These are phyloP conservation scores for Xylaria cubensis DNA, from an alignment of 495 filamentous ascomycete genomes.

Conservation along the genomic window DNA sequence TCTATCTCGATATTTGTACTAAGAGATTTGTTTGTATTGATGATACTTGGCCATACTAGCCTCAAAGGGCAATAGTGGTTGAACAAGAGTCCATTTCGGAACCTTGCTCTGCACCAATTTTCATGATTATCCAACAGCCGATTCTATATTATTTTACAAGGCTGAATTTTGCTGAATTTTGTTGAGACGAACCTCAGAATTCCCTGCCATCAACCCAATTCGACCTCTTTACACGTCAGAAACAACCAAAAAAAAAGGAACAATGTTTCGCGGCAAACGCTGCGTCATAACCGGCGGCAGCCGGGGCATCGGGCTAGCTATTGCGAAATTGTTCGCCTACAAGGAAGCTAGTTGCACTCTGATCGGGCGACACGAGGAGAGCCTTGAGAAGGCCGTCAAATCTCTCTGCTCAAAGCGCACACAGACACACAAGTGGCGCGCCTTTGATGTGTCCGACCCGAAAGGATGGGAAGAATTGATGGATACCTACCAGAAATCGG, in stretches of 20 bases:
- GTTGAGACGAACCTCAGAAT: neutral
- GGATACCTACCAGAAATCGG: conserved; percentile 5
- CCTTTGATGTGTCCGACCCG: conserved; percentile 31
- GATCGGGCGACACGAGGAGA: conserved; percentile 53
- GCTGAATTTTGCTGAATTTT: neutral
- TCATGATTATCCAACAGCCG: neutral
- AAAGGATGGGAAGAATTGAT: conserved; percentile 34
- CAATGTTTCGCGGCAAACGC: conserved; percentile 42
- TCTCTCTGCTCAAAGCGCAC: conserved; percentile 28
- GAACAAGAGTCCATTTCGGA: neutral
- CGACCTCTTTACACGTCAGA: neutral
- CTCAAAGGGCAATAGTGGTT: neutral
- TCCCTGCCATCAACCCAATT: neutral
- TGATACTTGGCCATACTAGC: neutral
- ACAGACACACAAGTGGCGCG: conserved; percentile 19
- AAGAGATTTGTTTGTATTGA: neutral
- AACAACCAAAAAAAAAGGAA: conserved; percentile 19
- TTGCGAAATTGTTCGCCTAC: conserved; percentile 69
- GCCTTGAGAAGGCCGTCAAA: conserved; percentile 46
- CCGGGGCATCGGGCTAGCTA: conserved; percentile 54
- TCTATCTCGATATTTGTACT: neutral
- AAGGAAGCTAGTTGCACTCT: conserved; percentile 67
- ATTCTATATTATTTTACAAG: neutral
- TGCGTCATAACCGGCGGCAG: conserved; percentile 50
- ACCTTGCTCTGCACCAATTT: neutral